Conservation (phyloP, 129 eudicot species). For the Heracleum sosnowskyi region DNA sequence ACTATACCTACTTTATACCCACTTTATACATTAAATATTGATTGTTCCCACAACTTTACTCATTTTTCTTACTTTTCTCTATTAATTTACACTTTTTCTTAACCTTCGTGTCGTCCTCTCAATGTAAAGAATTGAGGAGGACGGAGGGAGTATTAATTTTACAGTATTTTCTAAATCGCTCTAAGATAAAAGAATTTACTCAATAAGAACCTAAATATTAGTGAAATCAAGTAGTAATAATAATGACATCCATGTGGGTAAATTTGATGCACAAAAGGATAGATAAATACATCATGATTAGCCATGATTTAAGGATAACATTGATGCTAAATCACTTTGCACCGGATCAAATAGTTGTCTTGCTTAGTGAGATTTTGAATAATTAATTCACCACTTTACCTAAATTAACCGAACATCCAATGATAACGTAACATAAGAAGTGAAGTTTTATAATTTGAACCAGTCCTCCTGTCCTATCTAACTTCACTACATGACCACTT, state of each 20-base stretch:
- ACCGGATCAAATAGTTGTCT: background rate
- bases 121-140: no score
- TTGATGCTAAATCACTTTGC: background rate
- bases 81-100: no score
- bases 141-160: no score
- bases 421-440: background rate
- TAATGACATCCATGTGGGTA: background rate
- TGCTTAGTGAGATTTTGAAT: background rate
- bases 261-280: background rate
- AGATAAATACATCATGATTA: background rate
- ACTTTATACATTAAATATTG: no score
- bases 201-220: no score
- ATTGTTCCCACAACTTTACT: no score
- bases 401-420: background rate
- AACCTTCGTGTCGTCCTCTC: no score
- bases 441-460: background rate
- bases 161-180: no score
- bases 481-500: background rate
- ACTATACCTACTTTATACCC: no score
- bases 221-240: no score
- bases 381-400: slow-evolving; percentile 1
- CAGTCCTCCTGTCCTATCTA: background rate
- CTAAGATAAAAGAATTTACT: no score
- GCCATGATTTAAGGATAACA: background rate
- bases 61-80: no score